Conservation (phyloP, 2,329 filamentous ascomycete genomes). For the Amesomyces nigricolor region DNA sequence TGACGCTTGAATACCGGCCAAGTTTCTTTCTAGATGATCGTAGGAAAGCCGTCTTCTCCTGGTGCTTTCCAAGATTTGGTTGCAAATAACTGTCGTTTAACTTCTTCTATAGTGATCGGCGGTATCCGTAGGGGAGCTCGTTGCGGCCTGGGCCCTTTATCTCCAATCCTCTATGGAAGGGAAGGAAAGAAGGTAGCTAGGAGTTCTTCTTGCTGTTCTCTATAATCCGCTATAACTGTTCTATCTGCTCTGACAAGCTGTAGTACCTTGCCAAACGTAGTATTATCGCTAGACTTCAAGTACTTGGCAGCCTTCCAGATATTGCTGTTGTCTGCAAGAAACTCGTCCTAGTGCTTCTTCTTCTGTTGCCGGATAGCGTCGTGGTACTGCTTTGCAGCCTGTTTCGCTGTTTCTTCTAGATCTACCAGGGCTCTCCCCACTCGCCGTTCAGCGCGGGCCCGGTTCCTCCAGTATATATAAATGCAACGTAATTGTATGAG, state of each 20-base stretch:
- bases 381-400: too few species aligned
- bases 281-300: background rate
- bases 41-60: constrained; percentile 1
- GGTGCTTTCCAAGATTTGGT: constrained; percentile 5
- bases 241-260: too few species aligned
- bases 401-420: too few species aligned
- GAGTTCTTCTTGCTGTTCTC: background rate
- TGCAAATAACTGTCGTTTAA: background rate
- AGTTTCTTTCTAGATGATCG: constrained; percentile 4
- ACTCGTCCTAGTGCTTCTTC: constrained; percentile 4
- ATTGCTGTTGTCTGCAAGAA: background rate
- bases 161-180: background rate
- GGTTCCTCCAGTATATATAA: background rate
- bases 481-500: background rate
- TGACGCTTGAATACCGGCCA: background rate
- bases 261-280: background rate
- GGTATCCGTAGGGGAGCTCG: background rate
- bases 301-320: constrained; percentile 5
- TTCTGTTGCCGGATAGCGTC: too few species aligned
- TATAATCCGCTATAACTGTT: too few species aligned
- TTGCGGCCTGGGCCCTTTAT: background rate
- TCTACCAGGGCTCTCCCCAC: too few species aligned
- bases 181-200: constrained; percentile 4
- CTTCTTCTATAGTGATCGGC: background rate
- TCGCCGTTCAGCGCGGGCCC: background rate